A percentile compares a stretch with the other conserved stretches of the same genome.
These are phyloP conservation scores for Boletus sensibilis DNA, from an alignment of 768 basidiomycete species.

Conservation along the genomic window DNA sequence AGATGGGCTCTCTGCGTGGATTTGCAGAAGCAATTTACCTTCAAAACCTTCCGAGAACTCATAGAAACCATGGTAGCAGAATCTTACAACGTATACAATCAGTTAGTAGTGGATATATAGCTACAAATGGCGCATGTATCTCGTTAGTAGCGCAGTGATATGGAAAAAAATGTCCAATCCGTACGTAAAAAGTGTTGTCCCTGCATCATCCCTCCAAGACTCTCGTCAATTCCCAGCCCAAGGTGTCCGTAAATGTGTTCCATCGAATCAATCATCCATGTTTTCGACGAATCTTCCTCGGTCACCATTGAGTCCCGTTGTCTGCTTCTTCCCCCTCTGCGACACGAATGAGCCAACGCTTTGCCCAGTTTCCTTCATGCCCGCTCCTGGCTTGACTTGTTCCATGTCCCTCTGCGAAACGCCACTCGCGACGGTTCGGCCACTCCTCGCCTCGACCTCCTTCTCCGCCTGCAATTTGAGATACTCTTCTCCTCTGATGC, in stretches of 20 bases:
- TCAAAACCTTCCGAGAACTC: too few relatives aligned
- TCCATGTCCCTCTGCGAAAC: conserved; percentile 36
- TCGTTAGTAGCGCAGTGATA: not conserved
- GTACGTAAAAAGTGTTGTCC: not conserved
- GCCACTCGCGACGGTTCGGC: conserved; percentile 7
- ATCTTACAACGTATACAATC: too few relatives aligned
- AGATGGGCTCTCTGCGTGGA: too few relatives aligned
- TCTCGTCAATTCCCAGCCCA: not conserved
- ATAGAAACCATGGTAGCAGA: too few relatives aligned
- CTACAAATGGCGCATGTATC: not conserved
- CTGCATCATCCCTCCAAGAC: not conserved
- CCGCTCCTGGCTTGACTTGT: conserved; percentile 56
- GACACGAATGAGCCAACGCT: conserved; percentile 13
- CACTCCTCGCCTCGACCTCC: conserved; percentile 25
- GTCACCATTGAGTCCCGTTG: conserved; percentile 17
- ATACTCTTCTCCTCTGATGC: conserved; percentile 73
- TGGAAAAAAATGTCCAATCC: not conserved
- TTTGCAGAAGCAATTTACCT: too few relatives aligned
- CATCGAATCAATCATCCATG: conserved; percentile 18
- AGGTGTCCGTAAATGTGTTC: not conserved
- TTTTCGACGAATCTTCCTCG: conserved; percentile 42
- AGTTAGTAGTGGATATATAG: not conserved
- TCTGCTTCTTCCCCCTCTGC: conserved; percentile 23
- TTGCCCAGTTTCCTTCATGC: conserved; percentile 39
- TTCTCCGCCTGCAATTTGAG: conserved; percentile 47